phyloP scores from a whole-genome alignment of 148 eudicot genomes.

The Fagopyrum esculentum region DNA sequence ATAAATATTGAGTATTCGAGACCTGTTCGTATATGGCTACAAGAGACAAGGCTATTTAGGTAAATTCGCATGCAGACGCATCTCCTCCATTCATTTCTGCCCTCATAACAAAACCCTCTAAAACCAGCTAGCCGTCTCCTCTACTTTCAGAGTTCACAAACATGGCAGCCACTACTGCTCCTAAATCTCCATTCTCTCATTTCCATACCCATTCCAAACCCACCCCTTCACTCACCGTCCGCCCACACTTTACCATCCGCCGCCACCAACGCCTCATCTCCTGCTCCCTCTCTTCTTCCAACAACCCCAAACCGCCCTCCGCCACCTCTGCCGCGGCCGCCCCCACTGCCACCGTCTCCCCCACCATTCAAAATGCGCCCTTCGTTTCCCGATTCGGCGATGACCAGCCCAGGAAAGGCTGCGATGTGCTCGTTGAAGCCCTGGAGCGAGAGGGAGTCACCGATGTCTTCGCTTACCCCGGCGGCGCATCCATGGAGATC shows the following conservation, averaged over 20 bases:
- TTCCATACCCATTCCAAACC: conserved; percentile 1
- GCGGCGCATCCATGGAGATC: conserved; percentile 89
- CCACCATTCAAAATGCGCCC: background rate
- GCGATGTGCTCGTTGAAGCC: conserved; percentile 82
- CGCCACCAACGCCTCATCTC: conserved; percentile 14
- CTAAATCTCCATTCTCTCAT: background rate
- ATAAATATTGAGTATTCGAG: background rate
- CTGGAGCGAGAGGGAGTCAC: conserved; percentile 79
- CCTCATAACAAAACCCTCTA: background rate
- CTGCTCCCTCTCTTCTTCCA: background rate
- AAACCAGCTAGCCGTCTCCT: background rate
- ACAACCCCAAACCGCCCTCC: conserved; percentile 14
- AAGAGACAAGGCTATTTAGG: background rate
- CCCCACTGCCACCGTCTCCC: conserved; percentile 2
- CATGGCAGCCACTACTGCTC: conserved; percentile 1
- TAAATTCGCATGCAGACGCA: background rate
- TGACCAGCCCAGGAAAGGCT: conserved; percentile 74
- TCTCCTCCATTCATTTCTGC: background rate
- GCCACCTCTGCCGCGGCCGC: background rate
- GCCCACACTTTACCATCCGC: background rate
- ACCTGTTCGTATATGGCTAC: background rate
- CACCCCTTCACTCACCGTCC: conserved; percentile 17
- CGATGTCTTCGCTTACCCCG: conserved; percentile 82
- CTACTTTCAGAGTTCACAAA: background rate
- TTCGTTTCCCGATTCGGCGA: conserved; percentile 44